phyloP scores from a whole-genome alignment of 2,329 filamentous ascomycete species.

The Monosporascus ibericus region DNA sequence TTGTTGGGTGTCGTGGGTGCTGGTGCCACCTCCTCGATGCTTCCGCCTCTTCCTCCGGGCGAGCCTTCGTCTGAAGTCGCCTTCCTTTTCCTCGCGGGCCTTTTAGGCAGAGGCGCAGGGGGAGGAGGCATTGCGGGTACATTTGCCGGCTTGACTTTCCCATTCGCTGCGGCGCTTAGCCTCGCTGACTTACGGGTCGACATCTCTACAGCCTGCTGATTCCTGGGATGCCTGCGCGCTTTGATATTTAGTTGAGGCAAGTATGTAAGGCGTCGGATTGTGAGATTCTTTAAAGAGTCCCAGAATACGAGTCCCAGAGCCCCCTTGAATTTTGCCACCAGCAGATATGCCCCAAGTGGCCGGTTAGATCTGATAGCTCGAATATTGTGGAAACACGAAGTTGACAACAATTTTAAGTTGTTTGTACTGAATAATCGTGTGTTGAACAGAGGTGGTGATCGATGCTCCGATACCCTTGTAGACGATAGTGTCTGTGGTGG shows the following conservation, averaged over 20 bases:
- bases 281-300: background rate
- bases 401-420: too few species aligned
- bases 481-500: slow-evolving; percentile 12
- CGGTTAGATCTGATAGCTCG: too few species aligned
- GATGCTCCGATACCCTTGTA: background rate
- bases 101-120: slow-evolving; percentile 23
- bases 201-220: slow-evolving; percentile 18
- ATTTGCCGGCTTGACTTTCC: slow-evolving; percentile 10
- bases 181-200: slow-evolving; percentile 25
- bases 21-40: slow-evolving; percentile 1
- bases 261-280: background rate
- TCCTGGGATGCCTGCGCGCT: background rate
- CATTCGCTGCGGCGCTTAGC: slow-evolving; percentile 19
- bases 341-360: background rate
- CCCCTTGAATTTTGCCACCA: background rate
- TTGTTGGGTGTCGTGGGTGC: slow-evolving; percentile 24
- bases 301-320: background rate
- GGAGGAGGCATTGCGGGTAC: slow-evolving; percentile 14
- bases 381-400: too few species aligned
- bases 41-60: too few species aligned
- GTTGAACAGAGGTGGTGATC: too few species aligned
- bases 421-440: too few species aligned
- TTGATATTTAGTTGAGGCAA: background rate
- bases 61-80: background rate
- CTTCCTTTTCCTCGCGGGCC: slow-evolving; percentile 23